Evolutionary conservation across 768 basidiomycete species (phyloP).

Genomic region (Kwoniella pini): DNA sequence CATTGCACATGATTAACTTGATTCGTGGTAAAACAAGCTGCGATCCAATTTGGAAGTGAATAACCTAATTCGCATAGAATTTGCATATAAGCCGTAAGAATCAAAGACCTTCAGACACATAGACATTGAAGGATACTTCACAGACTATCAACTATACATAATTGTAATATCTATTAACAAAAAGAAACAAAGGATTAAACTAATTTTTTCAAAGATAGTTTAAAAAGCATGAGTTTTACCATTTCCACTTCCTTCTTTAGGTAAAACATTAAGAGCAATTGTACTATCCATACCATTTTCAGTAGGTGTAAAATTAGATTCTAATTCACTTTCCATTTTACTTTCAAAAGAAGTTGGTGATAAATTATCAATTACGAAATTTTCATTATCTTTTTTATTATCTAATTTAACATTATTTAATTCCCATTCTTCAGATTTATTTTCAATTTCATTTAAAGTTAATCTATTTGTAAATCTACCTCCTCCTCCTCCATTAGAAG

Average conservation of each 20-base stretch:
- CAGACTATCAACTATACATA: no score
- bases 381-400: neutral
- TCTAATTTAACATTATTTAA: slow-evolving; percentile 7
- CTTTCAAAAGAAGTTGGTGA: slow-evolving; percentile 21
- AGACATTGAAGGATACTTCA: no score
- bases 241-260: slow-evolving; percentile 12
- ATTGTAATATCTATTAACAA: no score
- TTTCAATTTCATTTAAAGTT: slow-evolving; percentile 5
- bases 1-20: neutral
- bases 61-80: no score
- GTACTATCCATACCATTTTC: slow-evolving; percentile 21
- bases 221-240: slow-evolving; percentile 19
- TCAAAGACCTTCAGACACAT: no score
- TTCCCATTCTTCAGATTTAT: slow-evolving; percentile 18
- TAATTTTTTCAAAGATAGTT: no score
- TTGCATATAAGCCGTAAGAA: no score
- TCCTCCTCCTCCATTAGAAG: neutral
- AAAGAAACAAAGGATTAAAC: no score
- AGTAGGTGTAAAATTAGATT: neutral
- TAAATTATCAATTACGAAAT: neutral
- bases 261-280: slow-evolving; percentile 27
- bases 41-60: no score
- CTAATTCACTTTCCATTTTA: slow-evolving; percentile 26
- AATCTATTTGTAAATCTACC: slow-evolving; percentile 38
- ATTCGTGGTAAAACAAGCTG: no score